Evolutionary conservation across 257 asterid genomes (phyloP).

Genomic region (Solanum microdontum): DNA sequence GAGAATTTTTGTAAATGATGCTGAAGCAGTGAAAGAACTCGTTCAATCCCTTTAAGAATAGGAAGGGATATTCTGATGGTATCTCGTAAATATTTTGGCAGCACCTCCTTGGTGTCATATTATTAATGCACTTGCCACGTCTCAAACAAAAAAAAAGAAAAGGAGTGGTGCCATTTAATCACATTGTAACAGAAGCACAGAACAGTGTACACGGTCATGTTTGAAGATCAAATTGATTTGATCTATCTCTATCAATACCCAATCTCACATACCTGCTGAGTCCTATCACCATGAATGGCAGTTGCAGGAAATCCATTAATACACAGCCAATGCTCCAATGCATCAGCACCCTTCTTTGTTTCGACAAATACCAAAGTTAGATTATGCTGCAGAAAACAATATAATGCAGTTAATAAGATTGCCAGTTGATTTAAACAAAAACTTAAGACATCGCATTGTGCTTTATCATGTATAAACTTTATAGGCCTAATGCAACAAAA

Average conservation of each 20-base stretch:
- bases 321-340: constrained; percentile 66
- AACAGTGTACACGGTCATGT: not conserved
- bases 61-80: not conserved
- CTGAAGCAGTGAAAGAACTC: not conserved
- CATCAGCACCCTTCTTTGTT: constrained; percentile 85
- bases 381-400: constrained; percentile 44
- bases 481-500: not conserved
- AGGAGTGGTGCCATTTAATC: not conserved
- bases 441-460: not conserved
- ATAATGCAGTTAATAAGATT: not conserved
- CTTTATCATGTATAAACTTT: not conserved
- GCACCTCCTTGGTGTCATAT: too few species aligned
- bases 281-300: constrained; percentile 81
- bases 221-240: not conserved
- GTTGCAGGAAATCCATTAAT: constrained; percentile 73
- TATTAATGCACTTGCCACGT: not conserved
- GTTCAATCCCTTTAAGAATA: not conserved
- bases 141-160: not conserved
- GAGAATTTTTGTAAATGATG: not conserved
- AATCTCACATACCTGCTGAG: constrained; percentile 52
- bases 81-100: not conserved
- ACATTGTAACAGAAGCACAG: not conserved
- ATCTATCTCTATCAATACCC: not conserved
- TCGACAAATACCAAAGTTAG: constrained; percentile 80
- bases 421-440: not conserved